phyloP scores from a whole-genome alignment of 1,284 basidiomycete species.

The Cutaneotrichosporon daszewskae region DNA sequence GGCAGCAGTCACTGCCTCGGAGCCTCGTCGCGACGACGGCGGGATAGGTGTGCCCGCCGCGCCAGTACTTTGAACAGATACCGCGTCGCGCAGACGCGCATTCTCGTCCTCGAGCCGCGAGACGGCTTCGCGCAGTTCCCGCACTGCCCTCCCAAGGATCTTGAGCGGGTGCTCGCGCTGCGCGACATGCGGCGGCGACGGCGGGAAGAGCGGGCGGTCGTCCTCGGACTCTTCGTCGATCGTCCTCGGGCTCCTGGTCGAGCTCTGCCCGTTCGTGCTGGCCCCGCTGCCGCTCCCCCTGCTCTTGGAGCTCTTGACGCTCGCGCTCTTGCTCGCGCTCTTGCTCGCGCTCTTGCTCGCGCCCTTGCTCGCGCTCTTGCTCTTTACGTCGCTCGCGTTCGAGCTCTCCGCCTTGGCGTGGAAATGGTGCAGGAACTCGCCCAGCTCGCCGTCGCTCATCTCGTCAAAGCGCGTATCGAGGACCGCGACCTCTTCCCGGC shows the following conservation, averaged over 20 bases:
- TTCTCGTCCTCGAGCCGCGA: conserved; percentile 35
- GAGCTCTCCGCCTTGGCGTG: too few species aligned
- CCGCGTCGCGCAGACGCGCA: conserved; percentile 1
- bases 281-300: too few species aligned
- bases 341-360: too few species aligned
- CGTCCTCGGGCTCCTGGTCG: background rate
- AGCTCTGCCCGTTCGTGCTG: background rate
- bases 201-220: conserved; percentile 30
- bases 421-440: background rate
- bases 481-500: conserved; percentile 29
- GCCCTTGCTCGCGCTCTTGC: too few species aligned
- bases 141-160: conserved; percentile 32
- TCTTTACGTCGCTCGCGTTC: too few species aligned
- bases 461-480: conserved; percentile 36
- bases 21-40: background rate
- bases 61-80: too few species aligned
- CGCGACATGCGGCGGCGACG: conserved; percentile 29
- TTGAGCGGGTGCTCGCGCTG: conserved; percentile 29
- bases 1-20: background rate
- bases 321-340: too few species aligned
- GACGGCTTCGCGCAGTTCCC: conserved; percentile 32
- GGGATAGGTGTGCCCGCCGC: too few species aligned
- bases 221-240: background rate
- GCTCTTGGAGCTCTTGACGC: too few species aligned
- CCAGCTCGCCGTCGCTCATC: conserved; percentile 34